Conservation (phyloP, 2,329 filamentous ascomycete genomes). For the Cladobotryum mycophilum region DNA sequence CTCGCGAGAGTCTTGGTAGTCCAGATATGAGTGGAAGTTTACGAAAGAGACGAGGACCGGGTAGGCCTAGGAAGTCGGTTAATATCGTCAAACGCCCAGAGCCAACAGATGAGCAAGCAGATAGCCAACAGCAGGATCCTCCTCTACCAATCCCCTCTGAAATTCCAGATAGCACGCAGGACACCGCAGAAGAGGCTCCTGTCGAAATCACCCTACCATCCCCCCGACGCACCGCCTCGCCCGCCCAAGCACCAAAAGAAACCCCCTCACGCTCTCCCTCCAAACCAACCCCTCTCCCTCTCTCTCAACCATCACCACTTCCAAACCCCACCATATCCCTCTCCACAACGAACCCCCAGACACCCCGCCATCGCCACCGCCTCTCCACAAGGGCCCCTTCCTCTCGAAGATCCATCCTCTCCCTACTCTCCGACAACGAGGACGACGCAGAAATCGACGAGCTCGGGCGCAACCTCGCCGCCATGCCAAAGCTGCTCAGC, state of each 20-base stretch:
- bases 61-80: background rate
- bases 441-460: conserved; percentile 29
- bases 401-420: conserved; percentile 34
- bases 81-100: background rate
- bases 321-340: conserved; percentile 15
- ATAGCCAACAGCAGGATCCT: background rate
- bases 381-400: conserved; percentile 21
- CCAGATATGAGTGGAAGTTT: background rate
- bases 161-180: conserved; percentile 7
- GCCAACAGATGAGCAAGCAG: background rate
- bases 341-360: conserved; percentile 18
- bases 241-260: background rate
- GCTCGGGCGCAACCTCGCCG: conserved; percentile 14
- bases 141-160: background rate
- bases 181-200: conserved; percentile 4
- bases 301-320: conserved; percentile 1
- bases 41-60: background rate
- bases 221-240: background rate
- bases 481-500: conserved; percentile 12
- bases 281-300: background rate
- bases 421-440: conserved; percentile 34
- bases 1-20: background rate
- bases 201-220: conserved; percentile 1
- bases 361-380: conserved; percentile 19
- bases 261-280: background rate